Conservation (phyloP, 495 filamentous ascomycete genomes). For the Penicillium canariense region DNA sequence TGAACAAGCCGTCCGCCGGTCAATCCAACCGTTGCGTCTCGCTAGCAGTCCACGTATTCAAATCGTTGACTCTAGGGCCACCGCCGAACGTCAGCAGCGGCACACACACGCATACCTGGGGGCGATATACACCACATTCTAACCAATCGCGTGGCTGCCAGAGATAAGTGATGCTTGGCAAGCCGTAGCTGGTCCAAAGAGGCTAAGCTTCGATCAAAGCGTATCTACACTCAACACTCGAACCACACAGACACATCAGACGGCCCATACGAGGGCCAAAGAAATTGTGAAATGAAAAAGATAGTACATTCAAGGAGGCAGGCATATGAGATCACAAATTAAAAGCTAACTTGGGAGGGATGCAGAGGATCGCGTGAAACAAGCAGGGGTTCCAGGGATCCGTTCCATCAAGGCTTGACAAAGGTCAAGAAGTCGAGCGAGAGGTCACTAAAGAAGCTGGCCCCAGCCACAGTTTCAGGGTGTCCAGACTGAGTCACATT, state of each 20-base stretch:
- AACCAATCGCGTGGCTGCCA: not conserved
- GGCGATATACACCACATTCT: conserved; percentile 1
- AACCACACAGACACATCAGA: not conserved
- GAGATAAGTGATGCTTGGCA: conserved; percentile 12
- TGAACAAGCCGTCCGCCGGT: not conserved
- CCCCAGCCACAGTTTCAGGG: conserved; percentile 30
- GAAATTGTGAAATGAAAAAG: not conserved
- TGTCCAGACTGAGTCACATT: conserved; percentile 36
- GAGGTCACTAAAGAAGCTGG: conserved; percentile 49
- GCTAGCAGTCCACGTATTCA: not conserved
- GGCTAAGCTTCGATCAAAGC: conserved; percentile 1
- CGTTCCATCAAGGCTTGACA: conserved; percentile 19
- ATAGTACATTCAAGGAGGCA: not conserved
- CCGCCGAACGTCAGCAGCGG: not conserved
- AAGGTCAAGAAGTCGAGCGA: conserved; percentile 33
- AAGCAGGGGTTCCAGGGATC: not conserved
- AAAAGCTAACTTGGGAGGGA: not conserved
- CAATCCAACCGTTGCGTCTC: not conserved
- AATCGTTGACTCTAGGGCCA: not conserved
- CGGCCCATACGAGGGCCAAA: not conserved
- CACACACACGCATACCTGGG: too few species aligned
- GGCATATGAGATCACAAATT: not conserved
- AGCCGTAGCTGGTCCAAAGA: not conserved
- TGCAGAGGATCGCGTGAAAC: not conserved
- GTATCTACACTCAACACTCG: not conserved